These are phyloP conservation scores for Isoetes taiwanensis DNA, from an alignment of 75 land plant genomes.

Conservation along the genomic window DNA sequence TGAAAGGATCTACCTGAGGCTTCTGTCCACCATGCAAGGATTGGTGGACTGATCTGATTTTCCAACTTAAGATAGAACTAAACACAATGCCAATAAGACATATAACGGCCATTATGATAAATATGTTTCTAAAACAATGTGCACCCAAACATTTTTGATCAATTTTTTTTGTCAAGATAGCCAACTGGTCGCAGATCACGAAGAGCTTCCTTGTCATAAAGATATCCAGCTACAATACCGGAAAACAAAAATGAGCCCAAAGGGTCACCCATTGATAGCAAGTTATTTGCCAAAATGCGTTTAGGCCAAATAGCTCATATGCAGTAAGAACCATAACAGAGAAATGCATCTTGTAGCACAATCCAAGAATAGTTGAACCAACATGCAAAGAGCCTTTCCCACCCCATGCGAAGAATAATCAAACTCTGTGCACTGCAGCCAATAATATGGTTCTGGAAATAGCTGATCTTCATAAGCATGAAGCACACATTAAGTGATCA, in stretches of 20 bases:
- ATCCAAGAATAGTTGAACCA: slow-evolving; percentile 56
- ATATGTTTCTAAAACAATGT: slow-evolving; percentile 63
- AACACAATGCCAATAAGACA: slow-evolving; percentile 51
- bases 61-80: slow-evolving; percentile 33
- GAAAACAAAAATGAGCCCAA: slow-evolving; percentile 82
- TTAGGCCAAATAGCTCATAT: slow-evolving; percentile 88
- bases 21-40: slow-evolving; percentile 45
- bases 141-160: slow-evolving; percentile 40
- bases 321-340: slow-evolving; percentile 81
- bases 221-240: slow-evolving; percentile 58
- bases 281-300: slow-evolving; percentile 80
- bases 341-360: slow-evolving; percentile 80
- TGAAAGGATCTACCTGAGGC: no score
- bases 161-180: no score
- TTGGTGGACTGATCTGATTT: slow-evolving; percentile 58
- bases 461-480: no score
- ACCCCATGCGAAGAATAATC: slow-evolving; percentile 56
- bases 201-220: slow-evolving; percentile 74
- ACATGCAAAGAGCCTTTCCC: slow-evolving; percentile 41
- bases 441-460: no score
- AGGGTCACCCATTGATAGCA: slow-evolving; percentile 62
- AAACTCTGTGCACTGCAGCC: no score
- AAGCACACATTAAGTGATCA: no score
- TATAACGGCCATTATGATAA: slow-evolving; percentile 49
- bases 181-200: no score